These are phyloP conservation scores for Plasmodium gonderi DNA, from an alignment of 169 alveolate species.

Conservation along the genomic window DNA sequence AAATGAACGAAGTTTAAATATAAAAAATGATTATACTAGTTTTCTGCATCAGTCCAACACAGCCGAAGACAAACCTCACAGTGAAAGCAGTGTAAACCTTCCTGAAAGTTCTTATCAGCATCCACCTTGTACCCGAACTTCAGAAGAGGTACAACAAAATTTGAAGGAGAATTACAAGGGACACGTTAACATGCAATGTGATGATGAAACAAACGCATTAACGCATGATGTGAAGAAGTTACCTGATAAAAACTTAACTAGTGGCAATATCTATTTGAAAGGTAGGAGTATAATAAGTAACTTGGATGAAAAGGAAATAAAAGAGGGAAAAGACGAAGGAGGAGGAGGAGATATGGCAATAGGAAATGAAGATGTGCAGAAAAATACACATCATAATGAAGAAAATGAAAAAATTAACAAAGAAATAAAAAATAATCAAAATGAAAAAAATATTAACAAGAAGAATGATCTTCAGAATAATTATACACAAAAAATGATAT, in stretches of 20 bases:
- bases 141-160: not conserved
- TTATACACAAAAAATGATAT: not conserved
- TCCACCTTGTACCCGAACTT: not conserved
- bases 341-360: not conserved
- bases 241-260: not conserved
- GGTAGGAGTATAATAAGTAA: not conserved
- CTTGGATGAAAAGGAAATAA: not conserved
- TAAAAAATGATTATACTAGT: not conserved
- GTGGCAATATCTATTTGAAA: not conserved
- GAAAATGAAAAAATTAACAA: not conserved
- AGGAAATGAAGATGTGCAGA: not conserved
- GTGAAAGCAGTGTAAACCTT: not conserved
- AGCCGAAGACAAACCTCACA: not conserved
- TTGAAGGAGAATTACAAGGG: not conserved
- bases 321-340: slow-evolving; percentile 6
- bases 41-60: not conserved
- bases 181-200: not conserved
- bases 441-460: not conserved
- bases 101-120: not conserved
- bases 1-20: not conserved
- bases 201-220: not conserved
- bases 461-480: not conserved
- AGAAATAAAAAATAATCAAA: not conserved
- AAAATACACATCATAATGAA: not conserved
- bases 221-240: not conserved